Conservation (phyloP, 768 basidiomycete species). For the Rhodotorula toruloides region DNA sequence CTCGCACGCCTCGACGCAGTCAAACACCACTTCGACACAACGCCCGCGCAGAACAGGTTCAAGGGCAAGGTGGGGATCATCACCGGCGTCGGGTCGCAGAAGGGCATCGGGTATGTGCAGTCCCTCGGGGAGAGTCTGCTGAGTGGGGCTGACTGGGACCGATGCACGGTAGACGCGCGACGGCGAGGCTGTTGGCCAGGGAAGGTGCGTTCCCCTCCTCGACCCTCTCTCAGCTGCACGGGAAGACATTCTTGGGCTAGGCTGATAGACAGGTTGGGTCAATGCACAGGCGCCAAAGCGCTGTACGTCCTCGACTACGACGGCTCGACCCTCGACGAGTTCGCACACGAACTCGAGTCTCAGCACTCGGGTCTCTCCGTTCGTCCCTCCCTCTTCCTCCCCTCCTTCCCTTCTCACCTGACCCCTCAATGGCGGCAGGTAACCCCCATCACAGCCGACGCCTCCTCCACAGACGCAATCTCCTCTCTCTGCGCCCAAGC, state of each 20-base stretch:
- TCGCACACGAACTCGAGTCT: conserved; percentile 63
- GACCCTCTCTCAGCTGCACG: conserved; percentile 28
- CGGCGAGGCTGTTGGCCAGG: conserved; percentile 62
- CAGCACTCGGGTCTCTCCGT: conserved; percentile 77
- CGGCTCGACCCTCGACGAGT: conserved; percentile 60
- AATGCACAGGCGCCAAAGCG: conserved; percentile 61
- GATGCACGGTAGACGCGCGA: conserved; percentile 36
- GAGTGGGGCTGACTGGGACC: too few species aligned
- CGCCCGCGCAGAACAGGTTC: conserved; percentile 58
- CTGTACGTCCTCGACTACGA: conserved; percentile 73
- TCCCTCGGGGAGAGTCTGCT: too few species aligned
- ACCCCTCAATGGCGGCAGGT: conserved; percentile 52
- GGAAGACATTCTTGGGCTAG: not conserved
- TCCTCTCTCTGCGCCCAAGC: conserved; percentile 65
- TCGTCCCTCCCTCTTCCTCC: conserved; percentile 15
- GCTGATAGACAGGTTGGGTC: too few species aligned
- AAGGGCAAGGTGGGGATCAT: conserved; percentile 76
- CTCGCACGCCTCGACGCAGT: conserved; percentile 63
- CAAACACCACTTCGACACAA: conserved; percentile 59
- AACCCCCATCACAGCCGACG: conserved; percentile 73
- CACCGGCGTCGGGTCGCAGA: conserved; percentile 78
- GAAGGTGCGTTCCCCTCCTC: conserved; percentile 55
- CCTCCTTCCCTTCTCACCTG: not conserved
- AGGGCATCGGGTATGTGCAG: conserved; percentile 88
- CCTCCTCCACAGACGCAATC: conserved; percentile 69